These are phyloP conservation scores for Linum usitatissimum DNA, from an alignment of 345 rosid genomes.

Conservation along the genomic window DNA sequence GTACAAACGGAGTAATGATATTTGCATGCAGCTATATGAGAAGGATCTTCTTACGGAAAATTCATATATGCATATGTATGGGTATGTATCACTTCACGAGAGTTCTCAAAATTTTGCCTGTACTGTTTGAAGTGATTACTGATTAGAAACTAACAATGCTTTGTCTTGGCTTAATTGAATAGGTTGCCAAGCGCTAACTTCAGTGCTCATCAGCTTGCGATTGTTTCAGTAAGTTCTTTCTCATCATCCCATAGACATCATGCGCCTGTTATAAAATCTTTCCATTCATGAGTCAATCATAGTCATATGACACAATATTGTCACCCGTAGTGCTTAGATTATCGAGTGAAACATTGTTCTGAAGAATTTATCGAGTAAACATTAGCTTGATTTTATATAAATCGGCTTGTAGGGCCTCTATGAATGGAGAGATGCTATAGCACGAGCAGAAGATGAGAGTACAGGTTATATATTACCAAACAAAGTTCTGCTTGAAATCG, in stretches of 20 bases:
- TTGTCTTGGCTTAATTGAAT: slow-evolving; percentile 14
- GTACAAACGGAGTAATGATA: slow-evolving; percentile 66
- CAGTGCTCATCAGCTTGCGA: slow-evolving; percentile 67
- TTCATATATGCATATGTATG: slow-evolving; percentile 67
- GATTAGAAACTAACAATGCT: slow-evolving; percentile 12
- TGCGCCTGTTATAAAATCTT: neutral
- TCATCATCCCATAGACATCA: slow-evolving; percentile 1
- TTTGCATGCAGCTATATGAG: slow-evolving; percentile 74
- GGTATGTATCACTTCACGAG: slow-evolving; percentile 33
- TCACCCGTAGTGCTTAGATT: too few species aligned
- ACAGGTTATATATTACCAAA: slow-evolving; percentile 84
- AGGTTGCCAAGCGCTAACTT: slow-evolving; percentile 60
- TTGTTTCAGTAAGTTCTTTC: slow-evolving; percentile 56
- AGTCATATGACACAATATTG: too few species aligned
- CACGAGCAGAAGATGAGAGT: slow-evolving; percentile 84
- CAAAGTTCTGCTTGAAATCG: slow-evolving; percentile 73
- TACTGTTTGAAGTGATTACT: neutral
- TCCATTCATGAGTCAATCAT: neutral
- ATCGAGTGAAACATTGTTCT: neutral
- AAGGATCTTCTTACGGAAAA: slow-evolving; percentile 66
- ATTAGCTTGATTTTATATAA: neutral
- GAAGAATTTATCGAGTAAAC: neutral
- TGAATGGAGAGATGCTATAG: slow-evolving; percentile 78
- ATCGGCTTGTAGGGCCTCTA: slow-evolving; percentile 55
- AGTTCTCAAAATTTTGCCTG: neutral